These are phyloP conservation scores for Tetrapisispora nanseiensis DNA, from an alignment of 805 yeast species.

Conservation along the genomic window DNA sequence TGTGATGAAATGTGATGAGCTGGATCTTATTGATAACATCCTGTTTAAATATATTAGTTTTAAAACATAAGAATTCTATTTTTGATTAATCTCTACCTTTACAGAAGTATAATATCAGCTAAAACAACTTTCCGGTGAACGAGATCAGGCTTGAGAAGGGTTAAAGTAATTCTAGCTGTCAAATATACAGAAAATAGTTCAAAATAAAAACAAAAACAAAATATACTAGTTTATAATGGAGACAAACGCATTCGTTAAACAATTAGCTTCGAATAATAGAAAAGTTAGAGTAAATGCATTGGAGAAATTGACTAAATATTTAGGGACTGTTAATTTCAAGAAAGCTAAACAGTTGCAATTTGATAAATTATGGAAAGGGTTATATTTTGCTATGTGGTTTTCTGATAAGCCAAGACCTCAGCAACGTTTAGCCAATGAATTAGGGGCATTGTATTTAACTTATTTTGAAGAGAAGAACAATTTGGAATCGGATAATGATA, in stretches of 20 bases:
- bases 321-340: conserved; percentile 37
- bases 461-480: conserved; percentile 27
- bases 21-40: neutral
- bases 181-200: neutral
- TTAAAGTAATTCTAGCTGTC: no score
- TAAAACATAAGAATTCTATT: no score
- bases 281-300: conserved; percentile 67
- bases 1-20: neutral
- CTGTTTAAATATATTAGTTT: no score
- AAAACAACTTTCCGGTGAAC: no score
- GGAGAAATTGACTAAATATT: conserved; percentile 49
- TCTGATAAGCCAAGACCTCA: conserved; percentile 90
- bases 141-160: no score
- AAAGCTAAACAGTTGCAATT: conserved; percentile 41
- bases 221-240: conserved; percentile 18
- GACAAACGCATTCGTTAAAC: conserved; percentile 54
- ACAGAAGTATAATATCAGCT: no score
- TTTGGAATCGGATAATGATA: conserved; percentile 2
- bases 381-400: conserved; percentile 93
- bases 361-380: conserved; percentile 92
- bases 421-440: conserved; percentile 64
- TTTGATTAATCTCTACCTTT: no score
- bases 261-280: conserved; percentile 71
- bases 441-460: conserved; percentile 41
- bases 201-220: neutral